Evolutionary conservation across 2,329 filamentous ascomycete genomes (phyloP), one percentile per base, ranked within the genome.

Genomic region (Neofusicoccum laricinum): DNA sequence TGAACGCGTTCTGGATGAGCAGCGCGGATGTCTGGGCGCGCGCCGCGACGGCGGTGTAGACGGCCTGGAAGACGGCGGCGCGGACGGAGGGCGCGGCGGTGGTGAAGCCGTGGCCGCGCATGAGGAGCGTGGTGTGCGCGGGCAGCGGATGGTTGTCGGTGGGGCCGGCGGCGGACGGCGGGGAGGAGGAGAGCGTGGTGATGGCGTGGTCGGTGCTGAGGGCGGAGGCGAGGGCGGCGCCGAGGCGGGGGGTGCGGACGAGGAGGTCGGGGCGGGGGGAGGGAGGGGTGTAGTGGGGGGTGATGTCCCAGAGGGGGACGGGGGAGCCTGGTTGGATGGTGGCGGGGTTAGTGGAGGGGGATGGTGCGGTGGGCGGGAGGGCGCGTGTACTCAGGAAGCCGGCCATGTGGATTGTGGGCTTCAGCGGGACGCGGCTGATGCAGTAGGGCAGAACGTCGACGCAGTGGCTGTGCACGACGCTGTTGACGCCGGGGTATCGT

Each of bases 101-200:
- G 1, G 79, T 79, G 65, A 82, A 81, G 25, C 80, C 80, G 66
- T 82, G 80, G 1, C 76, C 75, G 61, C 79, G 78, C 72, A 81
- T 78, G 19, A 79, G 68, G 8, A 78, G 72, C 7, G 76, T 73
- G 2, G 72, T 68, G 64, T 77, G 72, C 66, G 77, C 76, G 19
- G 73, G 74, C 66, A 25, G 77, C 68, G 68, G 77, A 77, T 71
- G 21, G 75, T 73, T 41, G 76, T 15, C 17, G 19, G 8, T 17
- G 14, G 11, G 3, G 15, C 30, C 10, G 59, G 6, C 32, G 2
- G 21, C 34, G 8, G 38, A 14, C 8, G 19, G 6, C 15, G 30
- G n/a, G 4, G 15, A 34, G 15, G 15, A 15, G 30, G 14, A 34
- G 32, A 55, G 34, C n/a, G 21, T 25, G 6, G 51, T 55, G 34